A percentile compares a stretch with the other conserved stretches of the same genome.
Evolutionary conservation across 2,329 filamentous ascomycete genomes (phyloP).

Genomic region (Alternaria alternata): DNA sequence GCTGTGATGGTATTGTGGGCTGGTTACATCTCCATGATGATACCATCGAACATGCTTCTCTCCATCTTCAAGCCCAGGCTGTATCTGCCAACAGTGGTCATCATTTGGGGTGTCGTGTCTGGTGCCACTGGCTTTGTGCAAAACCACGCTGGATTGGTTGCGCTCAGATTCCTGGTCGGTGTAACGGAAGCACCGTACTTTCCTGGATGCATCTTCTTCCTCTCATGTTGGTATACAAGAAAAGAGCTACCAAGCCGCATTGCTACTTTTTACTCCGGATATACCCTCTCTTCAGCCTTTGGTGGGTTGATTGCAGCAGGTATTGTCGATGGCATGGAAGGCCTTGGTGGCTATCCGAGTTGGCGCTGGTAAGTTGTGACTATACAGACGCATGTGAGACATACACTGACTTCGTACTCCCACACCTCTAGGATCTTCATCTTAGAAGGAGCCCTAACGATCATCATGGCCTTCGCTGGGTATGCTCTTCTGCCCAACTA

Average conservation of each 20-base stretch:
- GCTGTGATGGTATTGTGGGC: conserved; percentile 63
- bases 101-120: conserved; percentile 53
- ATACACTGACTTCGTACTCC: not conserved
- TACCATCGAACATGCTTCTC: conserved; percentile 67
- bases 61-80: conserved; percentile 63
- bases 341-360: conserved; percentile 37
- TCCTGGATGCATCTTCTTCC: conserved; percentile 30
- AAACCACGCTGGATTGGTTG: conserved; percentile 53
- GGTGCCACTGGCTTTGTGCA: conserved; percentile 59
- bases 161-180: conserved; percentile 53
- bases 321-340: conserved; percentile 40
- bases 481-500: conserved; percentile 60
- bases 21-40: conserved; percentile 67
- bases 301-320: conserved; percentile 65
- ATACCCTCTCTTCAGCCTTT: conserved; percentile 62
- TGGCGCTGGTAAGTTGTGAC: conserved; percentile 25
- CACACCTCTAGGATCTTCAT: conserved; percentile 21
- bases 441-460: conserved; percentile 28
- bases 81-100: conserved; percentile 61
- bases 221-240: conserved; percentile 36
- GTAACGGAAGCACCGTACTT: conserved; percentile 35
- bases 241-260: conserved; percentile 62
- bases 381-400: not conserved
- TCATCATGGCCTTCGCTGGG: conserved; percentile 40
- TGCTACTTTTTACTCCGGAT: conserved; percentile 63